Evolutionary conservation across 1,284 basidiomycete genomes (phyloP), one percentile per base, ranked within the genome.

Genomic region (Ceratobasidium sp.): DNA sequence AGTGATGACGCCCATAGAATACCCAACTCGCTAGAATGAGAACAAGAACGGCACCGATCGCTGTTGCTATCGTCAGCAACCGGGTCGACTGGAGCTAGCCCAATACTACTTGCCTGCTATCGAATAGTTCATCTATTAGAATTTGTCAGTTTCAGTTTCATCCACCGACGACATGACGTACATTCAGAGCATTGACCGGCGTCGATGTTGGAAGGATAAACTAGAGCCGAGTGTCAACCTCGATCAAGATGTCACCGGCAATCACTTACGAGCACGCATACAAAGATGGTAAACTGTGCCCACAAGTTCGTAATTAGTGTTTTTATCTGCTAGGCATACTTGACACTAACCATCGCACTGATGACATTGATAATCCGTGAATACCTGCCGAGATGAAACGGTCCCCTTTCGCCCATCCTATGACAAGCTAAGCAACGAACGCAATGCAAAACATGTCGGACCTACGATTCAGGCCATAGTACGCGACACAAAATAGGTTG

Each of bases 401-500:
- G 87, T 8, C 87, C 86, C 14, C 80, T 83, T 39, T 83, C 82
- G 16, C 78, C 77, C 48, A 87, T 80, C 21, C 85, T 86, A 26
- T 26, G 43, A 72, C 52, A 46, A 72, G 14, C 46, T 21, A 10
- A 71, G 21, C 32, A 2, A 14, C 45, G 18, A 59, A 41, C 48
- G 9, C 45, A 61, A 53, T 28, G 18, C 30, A 45, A 67, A n/a
- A 58, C n/a, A 10, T 6, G 39, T 60, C 9, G 18, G 23, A 79
- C 83, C 74, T 75, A 86, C 86, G 86, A 82, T 4, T 80, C 78
- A 5, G 86, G 85, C 86, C 86, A 88, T 78, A 88, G 85, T 1
- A 86, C 85, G 1, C 87, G 83, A 55, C 88, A 87, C 48, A 86
- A 80, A 72, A 88, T 86, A 4, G 86, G 87, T 75, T 87, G 85